Base-by-base conservation (phyloP, 306 rosid species). In the Fragaria nilgerrensis region DNA sequence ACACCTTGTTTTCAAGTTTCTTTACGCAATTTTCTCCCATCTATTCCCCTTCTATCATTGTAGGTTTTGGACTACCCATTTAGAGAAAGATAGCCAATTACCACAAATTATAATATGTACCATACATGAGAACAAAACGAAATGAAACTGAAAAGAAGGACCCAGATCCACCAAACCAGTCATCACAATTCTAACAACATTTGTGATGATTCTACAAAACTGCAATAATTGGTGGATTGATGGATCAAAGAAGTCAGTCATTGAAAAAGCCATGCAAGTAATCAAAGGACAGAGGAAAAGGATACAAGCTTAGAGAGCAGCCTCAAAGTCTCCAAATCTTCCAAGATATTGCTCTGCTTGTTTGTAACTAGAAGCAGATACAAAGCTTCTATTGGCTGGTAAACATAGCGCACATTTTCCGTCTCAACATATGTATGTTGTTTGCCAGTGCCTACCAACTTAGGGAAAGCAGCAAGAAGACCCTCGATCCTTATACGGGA, bases 381-480 rank as follows among this genome's bases (percentile, higher is more conserved):
- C 74, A 95, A 68, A 73, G 91, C 88, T 86, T 95, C 99, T 45
- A 95, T 95, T 59, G 99, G 99, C 87, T 95, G 99, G 85, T 89
- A 95, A 84, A 95, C 97, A 79, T 95, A 95, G 74, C 98, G 99
- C 68, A 92, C 97, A 80, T 92, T 95, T 78, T 95, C 99, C 2
- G 99, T 92, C 88, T 95, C 99, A 45, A 95, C 87, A 78, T 90
- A 92, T 22, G 99, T 92, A 77, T 95, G 99, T 37, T 95, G 99
- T 78, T 95, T 92, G 67, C 99, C 99, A 16, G 94, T 88, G 82
- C 99, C 98, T 13, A 95, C 86, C 89, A 95, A 82, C 90, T 95
- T 95, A 41, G 99, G 99, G 82, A 92, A 95, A 50, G 99, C 97
- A 1, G 97, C 97, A 78, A 95, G 94, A 80, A 95, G 99, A 56